Evolutionary conservation across 2,329 filamentous ascomycete genomes (phyloP), one percentile per base, ranked within the genome.

Genomic region (Nemania serpens): DNA sequence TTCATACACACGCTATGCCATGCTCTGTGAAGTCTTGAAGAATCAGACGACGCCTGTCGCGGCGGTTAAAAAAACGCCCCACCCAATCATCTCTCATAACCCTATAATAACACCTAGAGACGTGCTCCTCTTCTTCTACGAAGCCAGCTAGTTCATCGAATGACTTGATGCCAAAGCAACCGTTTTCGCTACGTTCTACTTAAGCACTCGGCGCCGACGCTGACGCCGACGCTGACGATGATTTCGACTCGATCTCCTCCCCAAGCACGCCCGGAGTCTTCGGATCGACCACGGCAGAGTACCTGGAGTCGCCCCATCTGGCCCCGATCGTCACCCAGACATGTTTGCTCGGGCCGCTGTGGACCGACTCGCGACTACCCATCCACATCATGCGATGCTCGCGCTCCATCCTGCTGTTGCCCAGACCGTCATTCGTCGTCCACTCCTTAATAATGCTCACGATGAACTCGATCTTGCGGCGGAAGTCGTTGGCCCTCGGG

Each of bases 381-480:
- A 74, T 78, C 86, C 86, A 89, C 67, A 83, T 79, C 25, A 87
- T 76, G 15, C 86, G 79, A 11, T 75, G 72, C 43, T 83, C 80
- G 55, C 79, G 78, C 62, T 77, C 78, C 81, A 88, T 87, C 63
- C 83, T 79, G 66, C 84, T 86, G 72, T 86, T 87, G 54, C 91
- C 91, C 34, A 93, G 75, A 1, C 91, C 91, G 2, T 86, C 87
- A 68, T 89, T 88, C 57, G 73, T 70, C 12, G 87, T 84, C 91
- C 91, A 94, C 73, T 91, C 88, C 65, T 82, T 83, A 11, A 92
- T 82, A 15, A 91, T 82, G 53, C 82, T 77, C 66, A 83, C 82
- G 69, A 93, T 85, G 71, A 93, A 93, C 61, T 87, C 83, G 59
- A 94, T 83, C 78, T 94, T 94, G 68, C 81, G 82, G 36, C 88